phyloP scores from a whole-genome alignment of 192 early-diverging fungal species.

The Mortierella hygrophila region DNA sequence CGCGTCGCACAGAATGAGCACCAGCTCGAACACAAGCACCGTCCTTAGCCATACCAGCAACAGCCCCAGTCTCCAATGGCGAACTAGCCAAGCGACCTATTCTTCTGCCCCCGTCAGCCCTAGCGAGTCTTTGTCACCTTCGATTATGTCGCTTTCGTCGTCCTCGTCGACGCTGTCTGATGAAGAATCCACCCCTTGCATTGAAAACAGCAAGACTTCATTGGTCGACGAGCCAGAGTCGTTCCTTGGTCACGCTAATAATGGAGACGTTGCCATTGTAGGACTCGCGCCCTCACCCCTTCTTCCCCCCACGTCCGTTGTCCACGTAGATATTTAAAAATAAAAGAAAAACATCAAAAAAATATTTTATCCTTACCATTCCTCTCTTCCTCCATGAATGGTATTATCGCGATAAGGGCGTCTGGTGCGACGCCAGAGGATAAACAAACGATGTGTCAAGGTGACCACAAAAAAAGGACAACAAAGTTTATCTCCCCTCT shows the following conservation, averaged over 20 bases:
- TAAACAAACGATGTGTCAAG: not conserved
- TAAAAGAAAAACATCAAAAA: not conserved
- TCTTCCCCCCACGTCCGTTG: not conserved
- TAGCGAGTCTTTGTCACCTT: not conserved
- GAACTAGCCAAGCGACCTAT: not conserved
- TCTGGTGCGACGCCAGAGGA: too few relatives aligned
- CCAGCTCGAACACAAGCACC: not conserved
- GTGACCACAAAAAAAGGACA: not conserved
- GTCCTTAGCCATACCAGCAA: constrained; percentile 3
- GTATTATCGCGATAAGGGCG: not conserved
- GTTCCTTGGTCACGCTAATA: not conserved
- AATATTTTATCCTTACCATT: not conserved
- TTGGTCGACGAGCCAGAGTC: not conserved
- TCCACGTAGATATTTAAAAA: constrained; percentile 6
- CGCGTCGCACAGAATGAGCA: constrained; percentile 4
- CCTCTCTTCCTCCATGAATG: not conserved
- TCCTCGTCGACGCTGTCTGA: not conserved
- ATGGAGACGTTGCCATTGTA: not conserved
- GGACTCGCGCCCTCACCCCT: not conserved
- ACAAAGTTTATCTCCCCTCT: not conserved
- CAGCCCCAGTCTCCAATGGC: not conserved
- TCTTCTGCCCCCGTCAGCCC: not conserved
- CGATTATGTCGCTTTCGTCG: not conserved
- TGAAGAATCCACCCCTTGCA: not conserved
- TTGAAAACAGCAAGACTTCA: not conserved